These are phyloP conservation scores for Saussurea involucrata DNA, from an alignment of 129 eudicot species.

Conservation along the genomic window DNA sequence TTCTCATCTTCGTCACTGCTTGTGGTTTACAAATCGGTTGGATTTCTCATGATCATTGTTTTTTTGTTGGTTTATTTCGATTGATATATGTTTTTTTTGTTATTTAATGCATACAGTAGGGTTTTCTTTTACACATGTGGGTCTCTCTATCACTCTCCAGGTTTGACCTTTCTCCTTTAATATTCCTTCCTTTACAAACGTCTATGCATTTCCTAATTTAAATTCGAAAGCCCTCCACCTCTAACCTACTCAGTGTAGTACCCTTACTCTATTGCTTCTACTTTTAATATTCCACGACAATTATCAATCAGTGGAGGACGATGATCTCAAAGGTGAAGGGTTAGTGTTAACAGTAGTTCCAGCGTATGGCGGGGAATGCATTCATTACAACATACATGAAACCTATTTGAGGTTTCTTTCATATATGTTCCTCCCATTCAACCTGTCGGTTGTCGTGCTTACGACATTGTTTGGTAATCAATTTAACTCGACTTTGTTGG, in stretches of 20 bases:
- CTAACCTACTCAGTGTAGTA: background rate
- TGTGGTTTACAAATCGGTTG: no score
- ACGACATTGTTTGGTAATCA: conserved; percentile 70
- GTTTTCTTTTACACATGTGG: no score
- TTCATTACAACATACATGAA: conserved; percentile 54
- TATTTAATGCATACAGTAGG: no score
- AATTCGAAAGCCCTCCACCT: conserved; percentile 15
- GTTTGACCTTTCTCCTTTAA: no score
- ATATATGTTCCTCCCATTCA: conserved; percentile 64
- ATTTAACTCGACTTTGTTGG: background rate
- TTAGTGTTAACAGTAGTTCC: conserved; percentile 36
- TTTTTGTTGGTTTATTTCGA: no score
- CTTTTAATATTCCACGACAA: background rate
- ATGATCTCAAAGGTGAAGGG: conserved; percentile 9
- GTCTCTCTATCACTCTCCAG: no score
- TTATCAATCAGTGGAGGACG: conserved; percentile 11
- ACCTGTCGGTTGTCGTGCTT: conserved; percentile 80
- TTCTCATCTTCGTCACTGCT: no score
- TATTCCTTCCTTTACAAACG: background rate
- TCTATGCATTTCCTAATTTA: background rate
- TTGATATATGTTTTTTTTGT: no score
- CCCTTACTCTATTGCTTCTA: background rate
- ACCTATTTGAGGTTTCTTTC: conserved; percentile 60
- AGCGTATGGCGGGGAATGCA: conserved; percentile 52
- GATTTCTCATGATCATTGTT: no score